Percentiles rank a stretch among this genome's conserved stretches.
Evolutionary conservation across 106 monocot genomes (phyloP).

Genomic region (Platanthera guangdongensis): DNA sequence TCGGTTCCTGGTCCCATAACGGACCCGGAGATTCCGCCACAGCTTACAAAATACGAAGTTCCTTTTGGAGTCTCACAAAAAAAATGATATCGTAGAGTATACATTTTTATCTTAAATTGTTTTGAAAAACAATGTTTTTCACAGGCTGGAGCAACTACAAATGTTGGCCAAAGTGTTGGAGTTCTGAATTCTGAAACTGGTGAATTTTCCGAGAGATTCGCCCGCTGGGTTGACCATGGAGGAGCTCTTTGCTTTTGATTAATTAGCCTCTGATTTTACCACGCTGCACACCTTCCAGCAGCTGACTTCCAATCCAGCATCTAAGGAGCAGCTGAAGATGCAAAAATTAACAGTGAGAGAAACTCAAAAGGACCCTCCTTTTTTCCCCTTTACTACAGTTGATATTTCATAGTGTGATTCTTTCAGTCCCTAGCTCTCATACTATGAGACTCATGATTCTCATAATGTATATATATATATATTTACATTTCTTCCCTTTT

Average conservation of each 20-base stretch:
- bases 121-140: not conserved
- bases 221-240: slow-evolving; percentile 27
- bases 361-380: not conserved
- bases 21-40: too few species aligned
- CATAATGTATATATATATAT: slow-evolving; percentile 2
- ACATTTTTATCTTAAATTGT: not conserved
- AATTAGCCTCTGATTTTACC: not conserved
- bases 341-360: slow-evolving; percentile 6
- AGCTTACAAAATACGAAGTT: too few species aligned
- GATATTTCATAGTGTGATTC: not conserved
- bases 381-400: not conserved
- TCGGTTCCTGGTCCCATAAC: too few species aligned
- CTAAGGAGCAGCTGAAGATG: not conserved
- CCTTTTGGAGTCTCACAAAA: too few species aligned
- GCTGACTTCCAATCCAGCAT: not conserved
- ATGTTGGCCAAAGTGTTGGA: not conserved
- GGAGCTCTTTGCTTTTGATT: slow-evolving; percentile 22
- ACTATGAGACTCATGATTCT: not conserved
- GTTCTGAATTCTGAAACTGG: not conserved
- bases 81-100: not conserved
- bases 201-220: slow-evolving; percentile 26
- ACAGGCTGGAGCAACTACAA: not conserved
- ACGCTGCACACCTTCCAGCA: not conserved
- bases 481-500: not conserved
- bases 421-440: not conserved